These are phyloP conservation scores for Penicillium sp. DNA, from an alignment of 2,329 filamentous ascomycete species.

Conservation along the genomic window DNA sequence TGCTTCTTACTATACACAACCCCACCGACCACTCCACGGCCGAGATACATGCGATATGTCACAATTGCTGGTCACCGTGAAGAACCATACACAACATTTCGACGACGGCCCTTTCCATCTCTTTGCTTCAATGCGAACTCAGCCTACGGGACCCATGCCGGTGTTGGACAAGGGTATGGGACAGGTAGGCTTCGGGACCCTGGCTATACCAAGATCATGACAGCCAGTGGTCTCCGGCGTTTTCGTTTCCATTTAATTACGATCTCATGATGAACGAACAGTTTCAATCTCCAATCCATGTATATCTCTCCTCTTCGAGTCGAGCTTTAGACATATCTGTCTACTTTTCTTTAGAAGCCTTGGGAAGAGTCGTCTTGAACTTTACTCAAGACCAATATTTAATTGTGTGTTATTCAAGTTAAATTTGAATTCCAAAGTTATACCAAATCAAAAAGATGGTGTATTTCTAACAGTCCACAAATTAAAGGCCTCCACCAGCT, in stretches of 20 bases:
- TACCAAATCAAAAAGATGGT: background rate
- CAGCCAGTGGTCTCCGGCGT: background rate
- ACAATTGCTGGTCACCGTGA: background rate
- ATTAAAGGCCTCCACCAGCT: conserved; percentile 41
- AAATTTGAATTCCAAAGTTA: background rate
- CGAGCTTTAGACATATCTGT: background rate
- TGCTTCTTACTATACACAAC: background rate
- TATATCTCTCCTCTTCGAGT: conserved; percentile 5
- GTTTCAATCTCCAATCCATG: conserved; percentile 1
- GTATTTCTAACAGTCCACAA: background rate
- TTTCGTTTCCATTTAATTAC: background rate
- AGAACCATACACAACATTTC: background rate
- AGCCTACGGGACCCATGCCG: background rate
- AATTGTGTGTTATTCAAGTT: background rate
- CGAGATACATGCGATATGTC: background rate
- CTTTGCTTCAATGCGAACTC: background rate
- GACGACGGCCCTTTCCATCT: background rate
- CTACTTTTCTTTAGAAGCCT: background rate
- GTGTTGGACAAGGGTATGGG: background rate
- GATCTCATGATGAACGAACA: conserved; percentile 20
- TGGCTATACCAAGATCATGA: background rate
- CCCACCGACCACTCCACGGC: background rate
- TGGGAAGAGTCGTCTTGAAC: background rate
- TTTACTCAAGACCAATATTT: too few species aligned
- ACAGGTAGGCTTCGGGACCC: background rate